Base-by-base conservation (phyloP, 2,329 filamentous ascomycete species). In the Penicillium hesseltinei region DNA sequence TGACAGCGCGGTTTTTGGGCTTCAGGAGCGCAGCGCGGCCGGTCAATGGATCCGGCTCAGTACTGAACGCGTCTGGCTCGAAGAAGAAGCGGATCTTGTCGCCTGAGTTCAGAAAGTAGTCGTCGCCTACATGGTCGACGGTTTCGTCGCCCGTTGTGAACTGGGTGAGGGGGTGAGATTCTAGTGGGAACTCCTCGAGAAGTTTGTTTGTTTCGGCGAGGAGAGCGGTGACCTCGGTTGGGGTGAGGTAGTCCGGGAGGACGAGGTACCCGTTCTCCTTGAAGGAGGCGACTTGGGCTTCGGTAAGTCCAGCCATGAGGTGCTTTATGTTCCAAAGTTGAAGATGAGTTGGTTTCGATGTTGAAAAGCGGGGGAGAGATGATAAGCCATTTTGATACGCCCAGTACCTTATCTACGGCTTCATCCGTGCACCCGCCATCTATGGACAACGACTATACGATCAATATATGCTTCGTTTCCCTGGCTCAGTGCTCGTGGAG, bases 1-100 rank as follows among this genome's bases (percentile, higher is more conserved):
- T 99, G 71, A 99, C 89, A 54, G 94, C 91, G 53, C 82, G 84
- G 61, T 89, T 81, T 74, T 96, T 96, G 39, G 92, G 90, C 66
- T 92, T 92, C 11, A 78, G 79, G 4, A 97, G 84, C 1, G 78
- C 76, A 39, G 90, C 88, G 0, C 74, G 72, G 0, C 76, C 68
- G 10, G 78, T 65, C 68, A 88, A 81, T 1, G 67, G 62, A 56
- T 66, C 62, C 0, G 66, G 63, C 2, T 63, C 48, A 1, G 67
- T 43, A 29, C 64, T 63, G 73, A 97, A 93, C 62, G 93, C 93
- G 75, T 94, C 92, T 75, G 96, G 91, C 76, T 97, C 93, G 75
- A 97, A 95, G 82, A 97, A 97, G 82, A 95, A 97, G 57, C 92
- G 88, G 59, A 97, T 80, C 77, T 97, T 92, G 80, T 97, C 90